Conservation (phyloP, 1,284 basidiomycete genomes). For the Neonothopanus nambi region DNA sequence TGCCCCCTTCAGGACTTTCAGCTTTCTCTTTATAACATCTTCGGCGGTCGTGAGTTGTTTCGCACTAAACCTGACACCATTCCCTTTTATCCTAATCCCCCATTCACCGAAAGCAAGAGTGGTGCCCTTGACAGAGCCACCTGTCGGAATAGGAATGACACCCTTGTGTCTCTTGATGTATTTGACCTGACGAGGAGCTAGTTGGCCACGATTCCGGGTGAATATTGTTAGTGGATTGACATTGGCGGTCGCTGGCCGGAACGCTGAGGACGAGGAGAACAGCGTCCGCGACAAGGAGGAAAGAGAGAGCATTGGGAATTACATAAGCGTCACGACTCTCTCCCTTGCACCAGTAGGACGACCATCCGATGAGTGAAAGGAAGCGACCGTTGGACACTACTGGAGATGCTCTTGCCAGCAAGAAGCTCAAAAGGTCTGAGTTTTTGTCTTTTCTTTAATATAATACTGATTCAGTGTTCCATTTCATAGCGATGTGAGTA, state of each 20-base stretch:
- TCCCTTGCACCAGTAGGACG: not conserved
- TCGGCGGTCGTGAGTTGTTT: constrained; percentile 89
- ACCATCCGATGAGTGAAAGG: constrained; percentile 47
- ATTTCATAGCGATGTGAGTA: constrained; percentile 70
- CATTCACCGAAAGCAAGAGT: constrained; percentile 91
- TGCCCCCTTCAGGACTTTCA: constrained; percentile 89
- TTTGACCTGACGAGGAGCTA: constrained; percentile 83
- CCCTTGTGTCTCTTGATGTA: constrained; percentile 90
- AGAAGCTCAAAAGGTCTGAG: constrained; percentile 70
- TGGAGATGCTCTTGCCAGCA: constrained; percentile 49
- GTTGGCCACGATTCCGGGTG: constrained; percentile 48
- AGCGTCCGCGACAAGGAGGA: constrained; percentile 16
- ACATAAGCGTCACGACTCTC: constrained; percentile 12
- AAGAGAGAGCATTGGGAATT: constrained; percentile 20
- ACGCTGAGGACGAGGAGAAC: not conserved
- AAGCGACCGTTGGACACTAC: constrained; percentile 52
- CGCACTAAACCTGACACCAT: constrained; percentile 83
- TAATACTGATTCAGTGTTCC: constrained; percentile 21
- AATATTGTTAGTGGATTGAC: constrained; percentile 32
- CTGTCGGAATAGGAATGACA: constrained; percentile 77
- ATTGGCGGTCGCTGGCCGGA: not conserved
- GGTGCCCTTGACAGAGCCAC: constrained; percentile 93
- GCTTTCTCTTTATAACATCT: constrained; percentile 87
- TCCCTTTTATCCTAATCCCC: constrained; percentile 86
- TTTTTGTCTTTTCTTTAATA: constrained; percentile 1